phyloP scores from a whole-genome alignment of 164 flowering plant species.

The Chloranthus sessilifolius region DNA sequence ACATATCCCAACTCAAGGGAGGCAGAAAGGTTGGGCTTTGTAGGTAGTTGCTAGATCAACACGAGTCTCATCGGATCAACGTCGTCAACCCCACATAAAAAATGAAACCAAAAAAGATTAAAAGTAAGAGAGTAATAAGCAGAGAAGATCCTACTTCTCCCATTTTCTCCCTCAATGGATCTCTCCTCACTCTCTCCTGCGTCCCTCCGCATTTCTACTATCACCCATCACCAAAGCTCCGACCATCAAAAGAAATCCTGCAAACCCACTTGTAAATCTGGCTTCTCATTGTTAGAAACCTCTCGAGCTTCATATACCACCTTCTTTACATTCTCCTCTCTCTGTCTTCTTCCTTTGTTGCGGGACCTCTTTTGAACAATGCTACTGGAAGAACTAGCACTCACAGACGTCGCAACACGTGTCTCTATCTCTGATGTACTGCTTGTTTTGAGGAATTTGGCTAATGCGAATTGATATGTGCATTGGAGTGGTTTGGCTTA shows the following conservation, averaged over 20 bases:
- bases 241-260: conserved; percentile 8
- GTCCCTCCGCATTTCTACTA: conserved; percentile 19
- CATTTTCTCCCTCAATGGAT: conserved; percentile 22
- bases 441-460: background rate
- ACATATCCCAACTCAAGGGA: no score
- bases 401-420: conserved; percentile 9
- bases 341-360: background rate
- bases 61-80: no score
- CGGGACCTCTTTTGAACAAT: background rate
- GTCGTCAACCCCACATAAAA: no score
- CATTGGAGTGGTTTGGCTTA: background rate
- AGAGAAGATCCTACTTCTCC: background rate
- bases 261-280: conserved; percentile 11
- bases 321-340: conserved; percentile 3
- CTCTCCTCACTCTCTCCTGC: conserved; percentile 18
- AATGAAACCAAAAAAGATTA: no score
- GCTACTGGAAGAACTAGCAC: conserved; percentile 8
- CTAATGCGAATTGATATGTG: background rate
- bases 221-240: conserved; percentile 5
- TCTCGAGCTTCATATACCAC: background rate
- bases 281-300: background rate
- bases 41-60: no score
- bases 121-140: no score
- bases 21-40: no score
- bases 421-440: conserved; percentile 39